Conservation (phyloP, 2,329 filamentous ascomycete species). For the Pseudogymnoascus sp. region DNA sequence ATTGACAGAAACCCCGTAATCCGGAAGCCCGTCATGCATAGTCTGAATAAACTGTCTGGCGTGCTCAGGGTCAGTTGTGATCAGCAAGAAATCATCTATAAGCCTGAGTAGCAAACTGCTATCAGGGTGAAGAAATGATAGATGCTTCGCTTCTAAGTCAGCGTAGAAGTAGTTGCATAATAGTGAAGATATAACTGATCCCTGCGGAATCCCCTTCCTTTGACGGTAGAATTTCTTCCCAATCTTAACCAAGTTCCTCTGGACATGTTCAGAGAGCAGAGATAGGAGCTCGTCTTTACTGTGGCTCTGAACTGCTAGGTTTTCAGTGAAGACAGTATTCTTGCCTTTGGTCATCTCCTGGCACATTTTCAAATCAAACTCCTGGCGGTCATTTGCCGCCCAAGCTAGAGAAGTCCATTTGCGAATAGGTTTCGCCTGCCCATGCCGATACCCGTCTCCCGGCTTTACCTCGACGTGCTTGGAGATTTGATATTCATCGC, state of each 20-base stretch:
- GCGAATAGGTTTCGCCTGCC: conserved; percentile 22
- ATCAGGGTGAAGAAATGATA: conserved; percentile 55
- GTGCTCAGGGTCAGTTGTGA: conserved; percentile 62
- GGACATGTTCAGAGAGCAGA: conserved; percentile 74
- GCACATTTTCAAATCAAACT: conserved; percentile 26
- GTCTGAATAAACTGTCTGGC: conserved; percentile 65
- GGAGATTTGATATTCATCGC: conserved; percentile 60
- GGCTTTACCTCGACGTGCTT: conserved; percentile 68
- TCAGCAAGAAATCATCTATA: conserved; percentile 87
- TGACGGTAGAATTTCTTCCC: conserved; percentile 86
- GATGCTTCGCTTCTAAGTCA: conserved; percentile 64
- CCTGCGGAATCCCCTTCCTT: conserved; percentile 84
- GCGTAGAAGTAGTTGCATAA: conserved; percentile 97
- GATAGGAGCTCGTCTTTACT: conserved; percentile 53
- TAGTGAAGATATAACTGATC: conserved; percentile 77
- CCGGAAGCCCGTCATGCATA: conserved; percentile 72
- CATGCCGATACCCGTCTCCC: conserved; percentile 21
- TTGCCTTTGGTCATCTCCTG: conserved; percentile 28
- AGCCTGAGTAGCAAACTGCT: conserved; percentile 69
- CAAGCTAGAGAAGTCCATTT: conserved; percentile 27
- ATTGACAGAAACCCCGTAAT: conserved; percentile 76
- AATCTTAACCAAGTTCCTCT: conserved; percentile 77
- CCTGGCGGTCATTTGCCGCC: conserved; percentile 21
- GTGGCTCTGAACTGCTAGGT: conserved; percentile 50
- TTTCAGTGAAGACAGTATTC: conserved; percentile 73